A percentile compares a stretch with the other conserved stretches of the same genome.
These are phyloP conservation scores for Rhynchospora pubera DNA, from an alignment of 176 grass and related monocot genomes.

Conservation along the genomic window DNA sequence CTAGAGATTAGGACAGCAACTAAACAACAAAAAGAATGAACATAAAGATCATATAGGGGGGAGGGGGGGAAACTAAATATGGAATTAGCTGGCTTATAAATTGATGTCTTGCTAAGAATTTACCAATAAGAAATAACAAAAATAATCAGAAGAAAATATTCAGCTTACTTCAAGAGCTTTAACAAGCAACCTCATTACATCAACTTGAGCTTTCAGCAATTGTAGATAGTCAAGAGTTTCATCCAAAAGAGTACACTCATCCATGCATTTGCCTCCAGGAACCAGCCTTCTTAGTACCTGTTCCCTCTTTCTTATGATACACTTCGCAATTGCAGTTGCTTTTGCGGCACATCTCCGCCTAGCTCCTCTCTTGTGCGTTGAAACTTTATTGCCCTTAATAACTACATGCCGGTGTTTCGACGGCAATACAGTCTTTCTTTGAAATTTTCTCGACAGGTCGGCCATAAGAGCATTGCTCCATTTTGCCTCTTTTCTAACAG, in stretches of 20 bases:
- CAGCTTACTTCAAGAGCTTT: conserved; percentile 35
- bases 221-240: conserved; percentile 67
- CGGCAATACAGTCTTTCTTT: not conserved
- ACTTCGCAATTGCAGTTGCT: conserved; percentile 31
- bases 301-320: conserved; percentile 35
- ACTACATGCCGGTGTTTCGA: not conserved
- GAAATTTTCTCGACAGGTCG: conserved; percentile 23
- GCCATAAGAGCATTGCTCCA: conserved; percentile 40
- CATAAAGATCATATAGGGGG: not conserved
- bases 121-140: not conserved
- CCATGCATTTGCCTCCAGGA: conserved; percentile 49
- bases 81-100: not conserved
- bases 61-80: not conserved
- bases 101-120: not conserved
- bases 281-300: conserved; percentile 41
- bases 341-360: conserved; percentile 11
- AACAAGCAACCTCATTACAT: conserved; percentile 54
- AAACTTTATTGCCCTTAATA: conserved; percentile 19
- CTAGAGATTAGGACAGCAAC: not conserved
- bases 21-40: not conserved
- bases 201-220: conserved; percentile 62
- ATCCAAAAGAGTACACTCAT: conserved; percentile 49
- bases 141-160: conserved; percentile 11
- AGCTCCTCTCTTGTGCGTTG: conserved; percentile 7
- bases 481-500: conserved; percentile 28